Percentiles rank a stretch among this genome's conserved stretches.
These are phyloP conservation scores for Mycena galopus DNA, from an alignment of 768 basidiomycete genomes.

Conservation along the genomic window DNA sequence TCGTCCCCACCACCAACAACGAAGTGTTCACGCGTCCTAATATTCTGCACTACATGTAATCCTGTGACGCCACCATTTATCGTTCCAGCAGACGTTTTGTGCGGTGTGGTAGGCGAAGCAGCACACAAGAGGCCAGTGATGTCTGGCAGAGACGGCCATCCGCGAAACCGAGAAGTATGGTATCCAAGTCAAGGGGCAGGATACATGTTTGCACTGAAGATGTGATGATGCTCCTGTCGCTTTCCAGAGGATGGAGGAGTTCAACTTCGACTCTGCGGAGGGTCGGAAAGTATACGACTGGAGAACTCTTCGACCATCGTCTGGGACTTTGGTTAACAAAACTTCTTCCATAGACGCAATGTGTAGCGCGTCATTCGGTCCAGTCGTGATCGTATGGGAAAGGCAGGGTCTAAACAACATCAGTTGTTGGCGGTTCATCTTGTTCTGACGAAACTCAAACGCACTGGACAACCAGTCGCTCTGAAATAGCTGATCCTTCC, in stretches of 20 bases:
- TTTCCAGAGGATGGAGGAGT: conserved; percentile 17
- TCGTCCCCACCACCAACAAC: conserved; percentile 84
- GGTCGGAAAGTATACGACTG: conserved; percentile 18
- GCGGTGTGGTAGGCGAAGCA: conserved; percentile 42
- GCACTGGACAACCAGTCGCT: conserved; percentile 24
- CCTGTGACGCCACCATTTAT: conserved; percentile 62
- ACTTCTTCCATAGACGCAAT: conserved; percentile 40
- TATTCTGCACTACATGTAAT: conserved; percentile 69
- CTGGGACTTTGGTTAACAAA: conserved; percentile 32
- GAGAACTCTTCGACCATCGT: conserved; percentile 34
- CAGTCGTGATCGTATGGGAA: conserved; percentile 38
- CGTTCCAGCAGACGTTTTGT: conserved; percentile 58
- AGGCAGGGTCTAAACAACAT: conserved; percentile 30
- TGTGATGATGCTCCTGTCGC: conserved; percentile 9
- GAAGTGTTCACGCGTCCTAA: conserved; percentile 69
- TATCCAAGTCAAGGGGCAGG: conserved; percentile 69
- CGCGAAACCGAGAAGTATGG: conserved; percentile 73
- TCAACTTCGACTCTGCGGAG: background rate
- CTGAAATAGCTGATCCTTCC: background rate
- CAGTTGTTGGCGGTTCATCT: background rate
- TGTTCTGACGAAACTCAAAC: background rate
- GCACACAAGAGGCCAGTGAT: conserved; percentile 57
- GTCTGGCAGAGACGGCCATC: conserved; percentile 66
- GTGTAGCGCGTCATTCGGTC: conserved; percentile 41
- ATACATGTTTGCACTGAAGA: conserved; percentile 47